Base-by-base conservation (phyloP, 1,284 basidiomycete species). In the Stereum hirsutum region DNA sequence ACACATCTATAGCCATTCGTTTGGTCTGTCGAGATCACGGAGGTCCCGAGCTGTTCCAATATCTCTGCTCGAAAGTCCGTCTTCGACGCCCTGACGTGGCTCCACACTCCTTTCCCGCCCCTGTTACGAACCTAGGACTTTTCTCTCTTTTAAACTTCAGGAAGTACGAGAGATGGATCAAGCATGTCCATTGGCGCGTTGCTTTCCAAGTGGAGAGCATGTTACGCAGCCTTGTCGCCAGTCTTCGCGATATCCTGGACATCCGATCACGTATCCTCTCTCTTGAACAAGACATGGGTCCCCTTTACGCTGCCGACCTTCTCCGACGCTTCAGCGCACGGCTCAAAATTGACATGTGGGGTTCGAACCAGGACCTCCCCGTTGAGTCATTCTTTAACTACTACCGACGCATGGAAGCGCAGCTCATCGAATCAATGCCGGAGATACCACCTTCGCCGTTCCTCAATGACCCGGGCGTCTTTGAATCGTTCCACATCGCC, bases 401-500 rank as follows among this genome's bases (percentile, higher is more conserved):
- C 12, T n/a, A 12, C 14, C 19, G 25, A 25, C 37, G 21, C 25
- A 27, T 25, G 37, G 2, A 25, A 39, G 5, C 27, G 12, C n/a
- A 6, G 15, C 6, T 11, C 37, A 11, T 39, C 24, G 11, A 14
- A 11, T 19, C 37, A 26, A 15, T 19, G 15, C 23, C 3, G 25
- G 5, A n/a, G 14, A 27, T 25, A 11, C 5, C 15, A 19, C 25
- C 37, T 17, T 17, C 19, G 23, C 37, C 37, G 10, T 20, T 20
- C 33, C 21, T 20, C 33, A 20, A 20, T 8, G 37, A 39, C 37
- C 23, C n/a, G n/a, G 70, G 65, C 48, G 56, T 70, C 15, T 81
- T 78, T 56, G 59, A 74, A 17, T 70, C 75, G 37, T 60, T 73
- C 26, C 78, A 78, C 50, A 69, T 75, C 39, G 66, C 58, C 4